Percentiles rank a stretch among this genome's conserved stretches.
These are phyloP conservation scores for Zancudomyces culisetae DNA, from an alignment of 371 early-diverging fungal species.

Conservation along the genomic window DNA sequence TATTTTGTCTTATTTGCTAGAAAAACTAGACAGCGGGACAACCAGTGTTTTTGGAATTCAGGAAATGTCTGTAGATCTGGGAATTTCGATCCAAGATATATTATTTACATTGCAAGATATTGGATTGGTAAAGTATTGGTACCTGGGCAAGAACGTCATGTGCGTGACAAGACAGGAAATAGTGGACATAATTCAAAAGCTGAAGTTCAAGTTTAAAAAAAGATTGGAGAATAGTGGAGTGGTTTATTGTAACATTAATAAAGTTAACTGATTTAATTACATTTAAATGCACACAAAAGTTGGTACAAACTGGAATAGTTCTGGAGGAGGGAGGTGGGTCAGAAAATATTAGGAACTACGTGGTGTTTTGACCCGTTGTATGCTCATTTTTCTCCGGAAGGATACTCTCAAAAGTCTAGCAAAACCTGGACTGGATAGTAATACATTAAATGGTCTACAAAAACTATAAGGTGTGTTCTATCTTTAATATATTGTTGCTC, in stretches of 20 bases:
- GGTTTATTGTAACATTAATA: neutral
- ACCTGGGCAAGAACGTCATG: slow-evolving; percentile 13
- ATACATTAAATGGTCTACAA: too few species aligned
- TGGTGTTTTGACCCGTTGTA: too few species aligned
- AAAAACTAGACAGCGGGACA: neutral
- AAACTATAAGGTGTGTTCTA: too few species aligned
- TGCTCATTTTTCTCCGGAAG: too few species aligned
- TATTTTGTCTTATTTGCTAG: slow-evolving; percentile 22
- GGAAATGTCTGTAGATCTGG: slow-evolving; percentile 26
- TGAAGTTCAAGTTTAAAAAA: neutral
- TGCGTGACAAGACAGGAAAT: slow-evolving; percentile 15
- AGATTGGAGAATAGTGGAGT: neutral
- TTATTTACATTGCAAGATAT: slow-evolving; percentile 30
- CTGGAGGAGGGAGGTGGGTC: too few species aligned
- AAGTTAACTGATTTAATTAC: too few species aligned
- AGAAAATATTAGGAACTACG: too few species aligned
- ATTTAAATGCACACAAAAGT: too few species aligned
- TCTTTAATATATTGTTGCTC: too few species aligned
- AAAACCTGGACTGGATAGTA: too few species aligned
- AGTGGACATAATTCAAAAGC: slow-evolving; percentile 15
- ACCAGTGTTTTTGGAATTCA: neutral
- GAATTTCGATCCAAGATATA: slow-evolving; percentile 32
- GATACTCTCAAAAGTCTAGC: too few species aligned
- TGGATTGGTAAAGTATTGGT: slow-evolving; percentile 29
- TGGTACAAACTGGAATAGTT: too few species aligned